Evolutionary conservation across 306 rosid species (phyloP).

Genomic region (Vigna reflexopilosa): DNA sequence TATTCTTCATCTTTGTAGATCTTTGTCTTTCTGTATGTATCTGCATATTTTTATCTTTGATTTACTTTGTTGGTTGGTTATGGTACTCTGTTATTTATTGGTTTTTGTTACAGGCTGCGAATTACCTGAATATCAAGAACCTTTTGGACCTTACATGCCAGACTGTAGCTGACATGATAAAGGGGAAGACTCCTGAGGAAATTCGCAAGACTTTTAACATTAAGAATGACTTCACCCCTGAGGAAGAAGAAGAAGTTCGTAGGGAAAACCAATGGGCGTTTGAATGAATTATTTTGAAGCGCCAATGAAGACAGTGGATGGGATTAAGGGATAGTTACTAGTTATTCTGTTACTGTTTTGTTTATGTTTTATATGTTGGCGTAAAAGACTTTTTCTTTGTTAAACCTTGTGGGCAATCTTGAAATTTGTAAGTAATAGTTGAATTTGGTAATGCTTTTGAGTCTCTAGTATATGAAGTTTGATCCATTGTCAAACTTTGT

Average conservation of each 20-base stretch:
- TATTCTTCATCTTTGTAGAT: too few species aligned
- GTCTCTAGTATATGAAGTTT: background rate
- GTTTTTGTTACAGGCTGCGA: constrained; percentile 62
- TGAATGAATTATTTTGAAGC: constrained; percentile 13
- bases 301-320: background rate
- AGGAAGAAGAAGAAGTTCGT: constrained; percentile 79
- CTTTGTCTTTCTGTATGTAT: too few species aligned
- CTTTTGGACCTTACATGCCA: constrained; percentile 73
- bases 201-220: constrained; percentile 70
- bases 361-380: background rate
- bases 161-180: constrained; percentile 77
- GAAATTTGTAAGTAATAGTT: constrained; percentile 20
- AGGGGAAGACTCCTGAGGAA: constrained; percentile 77
- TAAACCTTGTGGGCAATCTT: constrained; percentile 3
- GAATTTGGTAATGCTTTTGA: background rate
- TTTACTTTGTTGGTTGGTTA: background rate
- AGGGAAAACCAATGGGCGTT: constrained; percentile 82
- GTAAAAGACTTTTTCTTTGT: background rate
- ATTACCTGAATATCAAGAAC: constrained; percentile 74
- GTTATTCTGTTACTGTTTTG: background rate
- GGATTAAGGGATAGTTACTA: background rate
- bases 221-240: constrained; percentile 68
- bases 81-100: background rate
- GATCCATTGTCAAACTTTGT: background rate
- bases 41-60: background rate